phyloP scores from a whole-genome alignment of 2,329 filamentous ascomycete species.

The Elsinoe australis region DNA sequence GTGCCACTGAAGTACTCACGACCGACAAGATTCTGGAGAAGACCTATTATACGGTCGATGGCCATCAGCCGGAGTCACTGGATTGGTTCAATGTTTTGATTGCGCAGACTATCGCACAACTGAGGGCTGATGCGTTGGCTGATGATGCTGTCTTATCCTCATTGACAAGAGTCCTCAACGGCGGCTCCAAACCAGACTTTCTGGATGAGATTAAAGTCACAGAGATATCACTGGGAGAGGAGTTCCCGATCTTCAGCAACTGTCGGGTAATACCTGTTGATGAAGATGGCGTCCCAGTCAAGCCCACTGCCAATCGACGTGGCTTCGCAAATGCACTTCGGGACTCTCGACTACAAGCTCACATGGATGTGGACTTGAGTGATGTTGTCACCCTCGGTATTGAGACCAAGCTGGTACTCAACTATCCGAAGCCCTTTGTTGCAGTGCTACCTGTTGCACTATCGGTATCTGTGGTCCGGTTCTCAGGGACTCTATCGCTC shows the following conservation, averaged over 20 bases:
- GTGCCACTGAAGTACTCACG: conserved; percentile 47
- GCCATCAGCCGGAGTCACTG: conserved; percentile 89
- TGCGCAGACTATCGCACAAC: conserved; percentile 92
- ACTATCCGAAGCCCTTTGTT: conserved; percentile 84
- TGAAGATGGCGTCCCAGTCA: conserved; percentile 59
- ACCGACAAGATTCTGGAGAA: conserved; percentile 93
- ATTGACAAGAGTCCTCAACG: conserved; percentile 77
- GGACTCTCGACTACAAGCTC: conserved; percentile 75
- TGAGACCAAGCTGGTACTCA: conserved; percentile 87
- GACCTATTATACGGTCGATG: conserved; percentile 94
- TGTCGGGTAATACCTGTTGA: conserved; percentile 89
- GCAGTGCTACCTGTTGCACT: conserved; percentile 88
- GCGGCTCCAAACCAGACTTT: conserved; percentile 76
- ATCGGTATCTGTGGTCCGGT: conserved; percentile 83
- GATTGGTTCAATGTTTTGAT: conserved; percentile 99
- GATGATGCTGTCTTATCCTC: conserved; percentile 84
- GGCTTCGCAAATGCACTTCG: conserved; percentile 31
- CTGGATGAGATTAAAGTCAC: conserved; percentile 90
- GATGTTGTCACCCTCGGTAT: conserved; percentile 92
- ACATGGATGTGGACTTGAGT: conserved; percentile 94
- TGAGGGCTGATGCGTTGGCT: conserved; percentile 83
- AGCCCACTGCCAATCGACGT: conserved; percentile 31
- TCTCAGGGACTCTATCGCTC: conserved; percentile 88
- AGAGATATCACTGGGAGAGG: conserved; percentile 87
- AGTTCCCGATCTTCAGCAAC: conserved; percentile 98